These are phyloP conservation scores for Elongisporangium senticosum DNA, from an alignment of 352 stramenopile species.

Conservation along the genomic window DNA sequence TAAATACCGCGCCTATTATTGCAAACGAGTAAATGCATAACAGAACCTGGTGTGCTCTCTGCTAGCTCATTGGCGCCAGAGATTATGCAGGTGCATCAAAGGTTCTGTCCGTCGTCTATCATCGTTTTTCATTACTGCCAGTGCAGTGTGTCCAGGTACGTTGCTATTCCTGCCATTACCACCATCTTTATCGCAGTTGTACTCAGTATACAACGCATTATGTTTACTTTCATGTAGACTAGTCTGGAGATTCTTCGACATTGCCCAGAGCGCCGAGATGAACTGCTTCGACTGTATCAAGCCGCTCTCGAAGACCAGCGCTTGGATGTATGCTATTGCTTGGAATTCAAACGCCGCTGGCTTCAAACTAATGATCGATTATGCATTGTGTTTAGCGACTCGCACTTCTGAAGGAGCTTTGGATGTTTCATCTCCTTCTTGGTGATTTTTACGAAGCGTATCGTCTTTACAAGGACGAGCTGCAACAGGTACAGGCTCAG, in stretches of 20 bases:
- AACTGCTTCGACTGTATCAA: conserved; percentile 56
- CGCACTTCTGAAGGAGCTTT: conserved; percentile 66
- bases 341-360: neutral
- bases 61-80: conserved; percentile 55
- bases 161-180: neutral
- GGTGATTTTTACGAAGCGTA: conserved; percentile 82
- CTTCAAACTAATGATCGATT: neutral
- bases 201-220: neutral
- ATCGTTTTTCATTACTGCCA: conserved; percentile 53
- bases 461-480: conserved; percentile 69
- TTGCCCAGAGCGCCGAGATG: conserved; percentile 38
- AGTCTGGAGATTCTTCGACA: conserved; percentile 74
- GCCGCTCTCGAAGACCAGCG: conserved; percentile 28
- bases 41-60: neutral
- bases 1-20: neutral
- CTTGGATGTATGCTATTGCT: conserved; percentile 37
- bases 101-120: conserved; percentile 61
- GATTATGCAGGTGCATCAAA: conserved; percentile 67
- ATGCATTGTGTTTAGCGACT: conserved; percentile 13
- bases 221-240: conserved; percentile 20
- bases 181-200: conserved; percentile 6
- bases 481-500: conserved; percentile 34
- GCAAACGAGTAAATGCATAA: neutral
- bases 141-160: conserved; percentile 59
- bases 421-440: conserved; percentile 58